Percentiles rank a stretch among this genome's conserved stretches.
These are phyloP conservation scores for Pichia sp. DNA, from an alignment of 1,139 yeast species.

Conservation along the genomic window DNA sequence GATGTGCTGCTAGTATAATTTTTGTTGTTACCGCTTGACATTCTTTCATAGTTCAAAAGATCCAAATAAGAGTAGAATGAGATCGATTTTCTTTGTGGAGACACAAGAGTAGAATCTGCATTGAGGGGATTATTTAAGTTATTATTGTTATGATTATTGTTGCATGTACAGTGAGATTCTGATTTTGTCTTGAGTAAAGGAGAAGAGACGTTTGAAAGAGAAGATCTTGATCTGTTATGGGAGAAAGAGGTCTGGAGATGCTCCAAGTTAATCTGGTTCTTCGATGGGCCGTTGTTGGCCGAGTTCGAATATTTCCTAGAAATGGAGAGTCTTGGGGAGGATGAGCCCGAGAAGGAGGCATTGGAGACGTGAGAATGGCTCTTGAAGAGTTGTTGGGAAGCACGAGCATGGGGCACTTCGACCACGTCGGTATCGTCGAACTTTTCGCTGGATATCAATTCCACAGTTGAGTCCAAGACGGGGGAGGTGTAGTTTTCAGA, in stretches of 20 bases:
- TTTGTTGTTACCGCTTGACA: not conserved
- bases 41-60: conserved; percentile 27
- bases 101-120: not conserved
- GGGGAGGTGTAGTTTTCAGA: conserved; percentile 32
- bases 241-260: not conserved
- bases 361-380: conserved; percentile 4
- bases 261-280: not conserved
- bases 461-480: conserved; percentile 32
- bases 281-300: not conserved
- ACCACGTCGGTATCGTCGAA: conserved; percentile 28
- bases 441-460: conserved; percentile 21
- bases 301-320: conserved; percentile 7
- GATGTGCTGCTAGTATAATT: not conserved
- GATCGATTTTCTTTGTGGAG: conserved; percentile 18
- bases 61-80: conserved; percentile 32
- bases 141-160: not conserved
- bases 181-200: conserved; percentile 2
- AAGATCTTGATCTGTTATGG: not conserved
- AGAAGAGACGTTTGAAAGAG: not conserved
- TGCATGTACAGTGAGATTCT: conserved; percentile 2
- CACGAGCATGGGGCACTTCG: conserved; percentile 25
- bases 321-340: conserved; percentile 9
- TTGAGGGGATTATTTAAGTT: not conserved
- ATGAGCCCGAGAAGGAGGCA: conserved; percentile 2
- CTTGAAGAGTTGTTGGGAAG: conserved; percentile 9